phyloP scores from a whole-genome alignment of 192 early-diverging fungal genomes.

The Obelidium mucronatum region DNA sequence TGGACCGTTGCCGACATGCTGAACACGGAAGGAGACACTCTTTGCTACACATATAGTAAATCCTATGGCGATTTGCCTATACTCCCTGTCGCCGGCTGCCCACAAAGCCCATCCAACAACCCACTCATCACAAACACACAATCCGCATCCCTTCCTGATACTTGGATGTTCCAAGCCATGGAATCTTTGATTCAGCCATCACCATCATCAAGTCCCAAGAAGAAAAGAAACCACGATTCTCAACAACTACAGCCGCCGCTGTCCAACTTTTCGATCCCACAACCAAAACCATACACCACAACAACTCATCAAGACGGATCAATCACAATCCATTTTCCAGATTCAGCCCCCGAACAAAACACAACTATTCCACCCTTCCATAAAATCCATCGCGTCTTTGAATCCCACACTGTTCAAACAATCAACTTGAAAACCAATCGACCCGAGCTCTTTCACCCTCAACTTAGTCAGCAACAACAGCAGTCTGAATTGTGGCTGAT shows the following conservation, averaged over 20 bases:
- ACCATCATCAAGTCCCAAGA: neutral
- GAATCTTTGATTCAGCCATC: neutral
- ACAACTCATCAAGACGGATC: neutral
- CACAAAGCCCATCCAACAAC: neutral
- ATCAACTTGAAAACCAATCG: neutral
- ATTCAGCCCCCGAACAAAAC: neutral
- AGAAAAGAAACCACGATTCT: neutral
- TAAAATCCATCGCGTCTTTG: slow-evolving; percentile 3
- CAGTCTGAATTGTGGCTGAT: neutral
- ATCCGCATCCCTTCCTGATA: neutral
- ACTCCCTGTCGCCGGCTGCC: neutral
- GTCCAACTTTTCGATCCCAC: neutral
- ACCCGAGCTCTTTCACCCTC: too few relatives aligned
- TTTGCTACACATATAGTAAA: slow-evolving; percentile 12
- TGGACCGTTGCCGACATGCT: neutral
- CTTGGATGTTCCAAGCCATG: neutral
- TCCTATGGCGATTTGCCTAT: neutral
- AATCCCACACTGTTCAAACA: slow-evolving; percentile 1
- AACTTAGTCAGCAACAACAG: too few relatives aligned
- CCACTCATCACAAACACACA: neutral
- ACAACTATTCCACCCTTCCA: slow-evolving; percentile 2
- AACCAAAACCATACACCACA: neutral
- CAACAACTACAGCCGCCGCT: neutral
- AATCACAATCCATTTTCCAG: neutral
- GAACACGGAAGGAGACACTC: slow-evolving; percentile 6